These are phyloP conservation scores for Metschnikowia noctiluminum DNA, from an alignment of 805 yeast genomes.

Conservation along the genomic window DNA sequence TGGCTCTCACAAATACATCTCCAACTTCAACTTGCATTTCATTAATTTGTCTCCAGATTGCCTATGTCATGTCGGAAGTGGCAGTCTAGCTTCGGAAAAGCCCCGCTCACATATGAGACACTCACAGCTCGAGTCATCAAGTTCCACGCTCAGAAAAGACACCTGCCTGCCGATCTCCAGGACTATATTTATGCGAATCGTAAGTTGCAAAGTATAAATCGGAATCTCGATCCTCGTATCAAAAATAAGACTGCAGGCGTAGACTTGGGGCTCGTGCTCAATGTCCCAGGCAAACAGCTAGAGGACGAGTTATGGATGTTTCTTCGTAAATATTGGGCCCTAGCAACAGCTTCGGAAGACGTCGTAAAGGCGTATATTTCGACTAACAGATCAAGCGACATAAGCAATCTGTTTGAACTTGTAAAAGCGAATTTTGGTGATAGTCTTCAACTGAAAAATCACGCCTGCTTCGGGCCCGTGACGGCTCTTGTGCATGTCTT, in stretches of 20 bases:
- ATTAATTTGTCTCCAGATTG: too few relatives aligned
- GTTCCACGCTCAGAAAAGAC: constrained; percentile 6
- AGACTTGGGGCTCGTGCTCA: constrained; percentile 9
- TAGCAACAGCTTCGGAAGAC: constrained; percentile 5
- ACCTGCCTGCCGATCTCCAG: constrained; percentile 4
- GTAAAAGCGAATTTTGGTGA: constrained; percentile 9
- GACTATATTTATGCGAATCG: constrained; percentile 18
- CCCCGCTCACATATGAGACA: constrained; percentile 17
- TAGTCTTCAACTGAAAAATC: neutral
- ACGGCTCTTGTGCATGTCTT: constrained; percentile 11
- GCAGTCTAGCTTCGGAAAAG: constrained; percentile 6
- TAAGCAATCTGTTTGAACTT: constrained; percentile 10
- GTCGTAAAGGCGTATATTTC: constrained; percentile 13
- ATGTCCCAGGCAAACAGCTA: constrained; percentile 12
- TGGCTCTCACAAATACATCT: too few relatives aligned
- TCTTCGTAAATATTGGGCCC: constrained; percentile 12
- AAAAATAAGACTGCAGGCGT: neutral
- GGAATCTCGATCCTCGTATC: constrained; percentile 3
- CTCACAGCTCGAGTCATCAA: constrained; percentile 9
- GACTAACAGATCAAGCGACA: constrained; percentile 2
- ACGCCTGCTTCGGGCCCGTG: constrained; percentile 2
- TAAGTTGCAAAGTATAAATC: constrained; percentile 11
- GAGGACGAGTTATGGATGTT: constrained; percentile 17
- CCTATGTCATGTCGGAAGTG: constrained; percentile 7
- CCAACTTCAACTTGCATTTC: too few relatives aligned